Percentiles rank a stretch among this genome's conserved stretches.
These are phyloP conservation scores for Anastatica hierochuntica DNA, from an alignment of 345 rosid genomes.

Conservation along the genomic window DNA sequence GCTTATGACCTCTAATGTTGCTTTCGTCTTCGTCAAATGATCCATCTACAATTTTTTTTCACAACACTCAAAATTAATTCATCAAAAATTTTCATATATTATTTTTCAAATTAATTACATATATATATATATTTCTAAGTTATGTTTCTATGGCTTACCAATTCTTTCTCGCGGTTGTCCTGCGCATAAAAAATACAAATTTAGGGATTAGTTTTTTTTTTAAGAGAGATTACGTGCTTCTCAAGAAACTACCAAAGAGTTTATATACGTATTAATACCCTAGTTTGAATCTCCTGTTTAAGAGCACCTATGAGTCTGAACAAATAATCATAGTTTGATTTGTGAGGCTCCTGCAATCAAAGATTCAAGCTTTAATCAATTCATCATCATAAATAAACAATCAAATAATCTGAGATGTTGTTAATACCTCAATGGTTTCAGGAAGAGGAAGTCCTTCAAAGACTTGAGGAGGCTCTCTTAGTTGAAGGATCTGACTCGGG, in stretches of 20 bases:
- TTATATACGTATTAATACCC: constrained; percentile 11
- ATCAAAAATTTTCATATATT: background rate
- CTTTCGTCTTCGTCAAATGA: constrained; percentile 30
- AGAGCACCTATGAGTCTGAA: constrained; percentile 26
- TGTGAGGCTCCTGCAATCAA: constrained; percentile 28
- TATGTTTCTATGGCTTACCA: constrained; percentile 23
- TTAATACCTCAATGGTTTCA: constrained; percentile 16
- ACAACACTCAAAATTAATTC: background rate
- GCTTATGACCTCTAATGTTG: constrained; percentile 27
- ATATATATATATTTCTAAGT: too few species aligned
- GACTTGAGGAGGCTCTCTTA: constrained; percentile 22
- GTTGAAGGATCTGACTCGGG: constrained; percentile 18
- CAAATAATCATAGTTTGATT: constrained; percentile 29
- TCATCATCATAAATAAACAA: constrained; percentile 3
- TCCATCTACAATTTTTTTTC: constrained; percentile 20
- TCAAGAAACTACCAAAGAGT: background rate
- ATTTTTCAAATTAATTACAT: too few species aligned
- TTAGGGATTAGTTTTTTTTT: background rate
- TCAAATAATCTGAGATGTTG: background rate
- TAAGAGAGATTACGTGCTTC: background rate
- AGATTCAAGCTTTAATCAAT: too few species aligned
- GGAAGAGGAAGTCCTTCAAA: constrained; percentile 34
- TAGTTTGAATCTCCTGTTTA: constrained; percentile 27
- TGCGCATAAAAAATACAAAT: constrained; percentile 3
- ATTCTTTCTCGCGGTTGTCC: constrained; percentile 30